Base-by-base conservation (phyloP, 148 eudicot species). In the Hydrangea macrophylla region DNA sequence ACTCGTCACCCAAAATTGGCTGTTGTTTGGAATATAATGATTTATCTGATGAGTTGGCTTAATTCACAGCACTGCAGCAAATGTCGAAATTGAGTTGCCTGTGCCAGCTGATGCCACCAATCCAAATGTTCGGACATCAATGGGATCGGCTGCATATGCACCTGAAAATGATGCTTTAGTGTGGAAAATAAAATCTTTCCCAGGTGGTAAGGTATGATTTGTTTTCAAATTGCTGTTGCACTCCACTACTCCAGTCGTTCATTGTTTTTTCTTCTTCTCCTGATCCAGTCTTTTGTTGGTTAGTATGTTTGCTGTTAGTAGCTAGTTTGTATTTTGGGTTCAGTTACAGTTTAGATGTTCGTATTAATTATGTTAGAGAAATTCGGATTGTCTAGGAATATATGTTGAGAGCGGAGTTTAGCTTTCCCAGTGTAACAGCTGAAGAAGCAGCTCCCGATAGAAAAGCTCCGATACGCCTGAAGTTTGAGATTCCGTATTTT, bases 401-500 rank as follows among this genome's bases (percentile, higher is more conserved):
- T 72, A 71, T 92, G 79, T 67, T 89, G 84, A 89, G 97, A 78
- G 97, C 92, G 42, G 96, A 92, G 69, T 89, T 88, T 57, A 81
- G 66, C 36, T 90, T 88, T 82, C 97, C 96, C 17, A 92, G 96
- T 78, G 77, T 92, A 62, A 80, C 75, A 37, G 75, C 84, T 58
- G 97, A 92, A 39, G 97, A 92, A 27, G 79, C 73, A 10, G 70
- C 65, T 72, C 88, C 95, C 33, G 98, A 94, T 70, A 81, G 85
- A 80, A 94, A 88, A 80, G 88, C 89, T 56, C 97, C 98, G 8
- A 82, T 94, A 20, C 87, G 97, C 31, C 90, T 94, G 71, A 90
- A 89, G 78, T 94, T 94, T 72, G 98, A 94, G 80, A 88, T 94
- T 86, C 98, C 98, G 24, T 94, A 90, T 78, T 94, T 94, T 72